Base-by-base conservation (phyloP, 331 rosid genomes). In the Prunus yedoensis region DNA sequence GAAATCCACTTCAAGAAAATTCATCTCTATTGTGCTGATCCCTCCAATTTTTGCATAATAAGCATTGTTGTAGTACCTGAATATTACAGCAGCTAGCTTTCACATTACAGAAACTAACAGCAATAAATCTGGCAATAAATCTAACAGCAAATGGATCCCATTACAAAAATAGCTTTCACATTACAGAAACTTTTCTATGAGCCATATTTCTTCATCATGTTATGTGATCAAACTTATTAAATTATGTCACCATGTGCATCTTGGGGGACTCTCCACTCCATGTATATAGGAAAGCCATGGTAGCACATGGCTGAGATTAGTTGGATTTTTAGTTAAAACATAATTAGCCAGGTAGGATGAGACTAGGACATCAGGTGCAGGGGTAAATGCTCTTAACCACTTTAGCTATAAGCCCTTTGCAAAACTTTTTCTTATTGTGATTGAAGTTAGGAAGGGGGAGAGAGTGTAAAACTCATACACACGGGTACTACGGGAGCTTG, bases 21-120 rank as follows among this genome's bases (percentile, higher is more conserved):
- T 93, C 93, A 93, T 93, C 82, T 93, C 97, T 60, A 60, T 67
- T 45, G 91, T 93, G 76, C 92, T 87, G 49, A 92, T 90, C 72
- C 97, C 96, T 80, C 97, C 97, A 63, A 92, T 91, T 87, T 88
- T 93, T 77, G 97, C 97, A 82, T 85, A 93, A 83, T 87, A 93
- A 9, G 96, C 97, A 77, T 93, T 93, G 86, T 93, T 93, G 82
- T 90, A 93, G 87, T 84, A 88, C 85, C 97, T 93, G 80, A 64
- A 75, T n/a, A 43, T 41, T 32, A 21, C 41, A 58, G n/a, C n/a
- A n/a, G n/a, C n/a, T n/a, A n/a, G n/a, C n/a, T n/a, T n/a, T n/a
- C n/a, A n/a, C n/a, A n/a, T n/a, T n/a, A n/a, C n/a, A n/a, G n/a
- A n/a, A n/a, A n/a, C n/a, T n/a, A n/a, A n/a, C n/a, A n/a, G n/a